Evolutionary conservation across 31 red algal species (phyloP).

Genomic region (Endocladia muricata): DNA sequence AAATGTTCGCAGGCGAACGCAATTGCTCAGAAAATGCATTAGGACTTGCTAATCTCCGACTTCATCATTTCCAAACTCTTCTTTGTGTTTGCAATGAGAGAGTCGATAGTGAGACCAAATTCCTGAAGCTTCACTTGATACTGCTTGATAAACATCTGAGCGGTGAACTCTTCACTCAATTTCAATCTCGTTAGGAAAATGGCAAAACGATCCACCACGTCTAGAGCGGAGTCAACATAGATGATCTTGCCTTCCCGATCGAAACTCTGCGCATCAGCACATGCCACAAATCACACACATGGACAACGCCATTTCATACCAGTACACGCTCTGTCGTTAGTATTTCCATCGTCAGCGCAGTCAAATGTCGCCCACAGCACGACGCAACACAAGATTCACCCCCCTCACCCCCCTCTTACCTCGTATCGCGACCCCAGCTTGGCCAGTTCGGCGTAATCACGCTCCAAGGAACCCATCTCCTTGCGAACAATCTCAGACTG

Average conservation of each 20-base stretch:
- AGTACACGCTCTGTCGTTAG: too few relatives aligned
- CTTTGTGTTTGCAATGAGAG: constrained; percentile 60
- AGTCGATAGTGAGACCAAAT: constrained; percentile 67
- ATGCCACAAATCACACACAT: constrained; percentile 10
- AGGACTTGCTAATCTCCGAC: constrained; percentile 26
- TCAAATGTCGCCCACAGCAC: too few relatives aligned
- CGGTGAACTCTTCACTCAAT: constrained; percentile 60
- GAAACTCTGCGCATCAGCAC: constrained; percentile 52
- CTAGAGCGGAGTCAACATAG: constrained; percentile 46
- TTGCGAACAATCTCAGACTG: constrained; percentile 71
- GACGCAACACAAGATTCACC: too few relatives aligned
- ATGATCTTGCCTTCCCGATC: constrained; percentile 61
- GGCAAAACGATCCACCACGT: constrained; percentile 60
- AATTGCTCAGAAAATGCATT: too few relatives aligned
- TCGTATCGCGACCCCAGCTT: constrained; percentile 51
- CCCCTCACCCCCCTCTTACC: too few relatives aligned
- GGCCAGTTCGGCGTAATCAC: constrained; percentile 47
- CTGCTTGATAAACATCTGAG: constrained; percentile 77
- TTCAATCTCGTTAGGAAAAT: constrained; percentile 63
- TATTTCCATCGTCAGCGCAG: too few relatives aligned
- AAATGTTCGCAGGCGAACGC: too few relatives aligned
- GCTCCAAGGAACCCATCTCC: constrained; percentile 60
- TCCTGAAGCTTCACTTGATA: constrained; percentile 46
- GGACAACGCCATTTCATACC: not conserved
- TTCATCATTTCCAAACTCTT: constrained; percentile 69